Conservation (phyloP, 495 filamentous ascomycete species). For the Penicillium simplicissimum region DNA sequence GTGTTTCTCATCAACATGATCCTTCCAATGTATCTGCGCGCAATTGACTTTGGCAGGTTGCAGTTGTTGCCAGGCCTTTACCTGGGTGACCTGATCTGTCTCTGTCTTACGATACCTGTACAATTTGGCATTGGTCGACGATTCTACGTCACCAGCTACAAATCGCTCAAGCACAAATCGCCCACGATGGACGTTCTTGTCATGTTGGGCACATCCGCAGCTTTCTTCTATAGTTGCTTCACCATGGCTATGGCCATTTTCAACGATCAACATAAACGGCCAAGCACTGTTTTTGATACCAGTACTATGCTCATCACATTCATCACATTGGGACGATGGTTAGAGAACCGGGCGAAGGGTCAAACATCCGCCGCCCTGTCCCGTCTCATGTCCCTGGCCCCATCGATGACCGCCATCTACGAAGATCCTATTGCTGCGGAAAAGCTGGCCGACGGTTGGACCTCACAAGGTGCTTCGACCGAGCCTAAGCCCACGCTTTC, state of each 20-base stretch:
- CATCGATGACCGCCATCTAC: constrained; percentile 97
- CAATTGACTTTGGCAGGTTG: constrained; percentile 71
- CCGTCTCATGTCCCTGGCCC: constrained; percentile 91
- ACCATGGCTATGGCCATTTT: constrained; percentile 83
- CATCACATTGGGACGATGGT: constrained; percentile 84
- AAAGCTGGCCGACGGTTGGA: constrained; percentile 83
- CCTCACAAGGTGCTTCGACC: constrained; percentile 15
- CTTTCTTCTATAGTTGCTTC: constrained; percentile 93
- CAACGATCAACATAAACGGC: constrained; percentile 67
- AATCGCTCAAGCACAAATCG: constrained; percentile 81
- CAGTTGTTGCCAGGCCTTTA: constrained; percentile 72
- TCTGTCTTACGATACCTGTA: constrained; percentile 83
- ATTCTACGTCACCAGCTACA: constrained; percentile 90
- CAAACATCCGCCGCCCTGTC: constrained; percentile 95
- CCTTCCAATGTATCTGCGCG: constrained; percentile 73
- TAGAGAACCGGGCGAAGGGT: constrained; percentile 95
- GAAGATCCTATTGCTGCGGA: constrained; percentile 93
- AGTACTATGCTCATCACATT: constrained; percentile 99
- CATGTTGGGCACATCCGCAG: constrained; percentile 90
- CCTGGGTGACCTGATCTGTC: constrained; percentile 81
- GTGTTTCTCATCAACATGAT: constrained; percentile 94
- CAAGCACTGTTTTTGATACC: constrained; percentile 91
- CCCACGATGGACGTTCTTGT: constrained; percentile 99
- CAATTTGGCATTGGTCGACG: constrained; percentile 95
- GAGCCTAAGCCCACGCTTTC: constrained; percentile 47